Evolutionary conservation across 768 basidiomycete genomes (phyloP).

Genomic region (Pleurotus sapidus): DNA sequence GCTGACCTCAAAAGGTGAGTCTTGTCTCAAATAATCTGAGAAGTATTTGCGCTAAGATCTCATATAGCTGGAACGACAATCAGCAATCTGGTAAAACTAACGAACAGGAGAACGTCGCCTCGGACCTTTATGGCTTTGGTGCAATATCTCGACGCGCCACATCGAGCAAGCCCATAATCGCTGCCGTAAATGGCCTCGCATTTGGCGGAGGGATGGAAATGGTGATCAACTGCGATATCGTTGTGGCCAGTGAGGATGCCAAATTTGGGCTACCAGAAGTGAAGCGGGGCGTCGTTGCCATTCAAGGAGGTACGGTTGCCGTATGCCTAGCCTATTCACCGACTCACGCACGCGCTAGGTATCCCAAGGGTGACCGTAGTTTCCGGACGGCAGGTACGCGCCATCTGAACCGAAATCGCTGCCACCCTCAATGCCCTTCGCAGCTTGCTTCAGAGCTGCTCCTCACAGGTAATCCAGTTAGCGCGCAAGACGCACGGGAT

Average conservation of each 20-base stretch:
- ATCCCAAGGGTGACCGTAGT: conserved; percentile 67
- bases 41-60: background rate
- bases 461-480: conserved; percentile 66
- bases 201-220: conserved; percentile 69
- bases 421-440: background rate
- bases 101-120: conserved; percentile 39
- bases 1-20: conserved; percentile 75
- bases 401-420: background rate
- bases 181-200: conserved; percentile 76
- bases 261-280: conserved; percentile 78
- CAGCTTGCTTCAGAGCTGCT: conserved; percentile 78
- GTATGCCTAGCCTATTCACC: background rate
- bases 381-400: conserved; percentile 71
- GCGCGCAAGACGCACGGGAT: conserved; percentile 62
- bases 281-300: conserved; percentile 70
- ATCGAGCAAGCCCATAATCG: conserved; percentile 72
- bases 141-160: conserved; percentile 64
- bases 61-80: conserved; percentile 55
- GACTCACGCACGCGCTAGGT: conserved; percentile 29
- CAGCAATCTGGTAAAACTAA: conserved; percentile 40
- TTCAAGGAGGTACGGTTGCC: conserved; percentile 58
- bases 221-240: conserved; percentile 69
- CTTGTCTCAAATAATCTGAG: background rate
- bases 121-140: conserved; percentile 61
- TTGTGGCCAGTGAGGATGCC: conserved; percentile 64